Evolutionary conservation across 768 basidiomycete species (phyloP), one percentile per base, ranked within the genome.

Genomic region (Termitomyces titanicus): DNA sequence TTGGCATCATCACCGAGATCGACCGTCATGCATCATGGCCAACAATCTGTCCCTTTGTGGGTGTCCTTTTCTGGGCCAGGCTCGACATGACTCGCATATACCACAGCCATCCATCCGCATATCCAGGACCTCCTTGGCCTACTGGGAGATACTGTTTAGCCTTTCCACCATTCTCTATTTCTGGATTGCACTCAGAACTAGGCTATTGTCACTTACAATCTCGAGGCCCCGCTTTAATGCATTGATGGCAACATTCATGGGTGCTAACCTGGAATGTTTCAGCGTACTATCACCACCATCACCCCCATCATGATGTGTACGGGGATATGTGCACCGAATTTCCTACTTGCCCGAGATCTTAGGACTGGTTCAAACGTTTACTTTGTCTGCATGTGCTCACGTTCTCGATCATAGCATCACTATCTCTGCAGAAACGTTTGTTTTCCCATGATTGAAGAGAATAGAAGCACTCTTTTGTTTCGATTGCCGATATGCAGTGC

Each of bases 191-290:
- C 3, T 20, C 11, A 6, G 29, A 18, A 33, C 33, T 33, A 10
- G 33, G 12, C 33, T 11, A 33, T 33, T 33, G 33, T 9, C 5
- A n/a, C 15, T 42, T 42, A 38, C 18, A 22, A 24, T 52, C 27
- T 47, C 17, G 18, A 17, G 45, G 12, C n/a, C 53, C 15, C 25
- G n/a, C 29, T 37, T 27, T 6, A 42, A 47, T 40, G 47, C 13
- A 13, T 43, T 55, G 47, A 55, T 55, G 33, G 40, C 47, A 55
- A 49, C 47, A 49, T 27, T 24, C n/a, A 31, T 43, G 37, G 22
- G 29, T 31, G 29, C 29, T 43, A 38, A 47, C 15, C 8, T 38
- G 34, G 27, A 22, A 54, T 33, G 34, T 55, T 54, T 29, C 35
- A 1, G 18, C 13, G 5, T 25, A 18, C 37, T 38, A 46, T n/a